Evolutionary conservation across 306 rosid genomes (phyloP).

Genomic region (Medicago lupulina): DNA sequence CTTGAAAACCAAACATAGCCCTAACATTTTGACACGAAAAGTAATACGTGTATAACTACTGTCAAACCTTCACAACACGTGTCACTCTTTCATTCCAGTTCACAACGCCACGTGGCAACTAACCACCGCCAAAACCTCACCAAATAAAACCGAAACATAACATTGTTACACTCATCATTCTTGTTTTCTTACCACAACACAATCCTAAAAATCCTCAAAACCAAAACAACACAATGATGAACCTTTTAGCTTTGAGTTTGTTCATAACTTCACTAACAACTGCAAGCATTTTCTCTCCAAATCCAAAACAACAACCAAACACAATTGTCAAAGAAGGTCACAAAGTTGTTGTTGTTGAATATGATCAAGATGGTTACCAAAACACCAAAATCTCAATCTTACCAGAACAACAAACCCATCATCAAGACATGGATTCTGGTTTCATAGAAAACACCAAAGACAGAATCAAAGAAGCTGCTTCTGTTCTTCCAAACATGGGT

Average conservation of each 20-base stretch:
- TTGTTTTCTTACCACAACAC: background rate
- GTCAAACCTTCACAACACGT: slow-evolving; percentile 7
- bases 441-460: slow-evolving; percentile 36
- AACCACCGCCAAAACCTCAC: background rate
- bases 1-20: background rate
- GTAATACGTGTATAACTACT: slow-evolving; percentile 39
- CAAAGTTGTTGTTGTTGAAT: slow-evolving; percentile 73
- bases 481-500: slow-evolving; percentile 50
- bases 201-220: background rate
- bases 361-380: slow-evolving; percentile 57
- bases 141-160: slow-evolving; percentile 11
- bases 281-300: slow-evolving; percentile 66
- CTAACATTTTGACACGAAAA: slow-evolving; percentile 21
- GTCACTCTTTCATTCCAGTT: background rate
- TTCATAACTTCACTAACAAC: slow-evolving; percentile 58
- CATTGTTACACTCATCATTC: background rate
- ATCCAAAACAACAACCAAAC: slow-evolving; percentile 43
- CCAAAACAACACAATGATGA: slow-evolving; percentile 55
- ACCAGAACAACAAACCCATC: slow-evolving; percentile 40
- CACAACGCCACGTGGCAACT: slow-evolving; percentile 36
- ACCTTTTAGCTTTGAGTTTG: slow-evolving; percentile 59
- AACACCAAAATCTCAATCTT: slow-evolving; percentile 75
- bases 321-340: slow-evolving; percentile 74
- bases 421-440: background rate
- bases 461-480: slow-evolving; percentile 50